Evolutionary conservation across 2,329 filamentous ascomycete species (phyloP), one percentile per base, ranked within the genome.

Genomic region (Curvularia hawaiiensis): DNA sequence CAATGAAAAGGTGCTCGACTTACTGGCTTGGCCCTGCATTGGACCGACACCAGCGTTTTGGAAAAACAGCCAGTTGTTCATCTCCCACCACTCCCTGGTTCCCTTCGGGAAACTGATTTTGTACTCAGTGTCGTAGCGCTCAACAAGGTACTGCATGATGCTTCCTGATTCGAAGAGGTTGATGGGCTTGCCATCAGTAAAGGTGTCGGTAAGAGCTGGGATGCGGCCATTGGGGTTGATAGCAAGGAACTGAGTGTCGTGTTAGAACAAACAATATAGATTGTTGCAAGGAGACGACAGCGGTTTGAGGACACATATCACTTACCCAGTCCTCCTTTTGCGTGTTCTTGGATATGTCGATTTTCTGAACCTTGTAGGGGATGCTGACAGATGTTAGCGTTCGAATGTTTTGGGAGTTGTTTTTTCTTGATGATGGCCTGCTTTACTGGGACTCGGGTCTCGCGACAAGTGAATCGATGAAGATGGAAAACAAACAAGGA

Each of bases 181-280:
- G 72, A 96, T 91, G 33, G 81, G 80, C 74, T 89, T 80, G 65
- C 91, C 90, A 74, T 95, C 88, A 5, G 82, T 81, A 74, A 90
- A 89, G 7, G 83, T 69, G 77, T 97, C 92, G 8, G 90, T 95
- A 50, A 97, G 70, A 56, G 92, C 92, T 4, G 92, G 93, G 68
- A 97, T 96, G 65, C 92, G 90, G 63, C 92, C 92, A 75, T 97
- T 97, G 62, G 92, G 92, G 78, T 97, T 97, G 79, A 97, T 96
- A 51, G 88, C 87, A 28, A 96, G 84, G 78, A 94, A 97, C 91
- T 60, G 12, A 3, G 26, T n/a, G 3, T 10, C 6, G 7, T 24
- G 20, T 18, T 12, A 20, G 35, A 38, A 38, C 7, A 18, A 38
- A 38, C 8, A n/a, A 9, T 18, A 38, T 38, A 38, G 35, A 18